Base-by-base conservation (phyloP, 441 rosid species). In the Pelargonium fulgidum region DNA sequence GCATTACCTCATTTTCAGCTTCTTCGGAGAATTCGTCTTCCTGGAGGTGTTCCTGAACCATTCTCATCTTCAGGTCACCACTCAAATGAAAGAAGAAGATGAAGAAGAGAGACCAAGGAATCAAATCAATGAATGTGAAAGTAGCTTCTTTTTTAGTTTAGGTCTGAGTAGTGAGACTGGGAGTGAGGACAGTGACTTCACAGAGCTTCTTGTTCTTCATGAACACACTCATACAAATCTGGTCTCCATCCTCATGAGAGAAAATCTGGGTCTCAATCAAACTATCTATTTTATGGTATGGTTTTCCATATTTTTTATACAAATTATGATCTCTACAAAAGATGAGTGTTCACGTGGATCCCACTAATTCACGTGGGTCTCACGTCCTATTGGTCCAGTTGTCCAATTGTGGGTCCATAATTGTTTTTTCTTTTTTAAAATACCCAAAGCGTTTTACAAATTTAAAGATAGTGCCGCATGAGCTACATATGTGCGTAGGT, bases 321-420 rank as follows among this genome's bases (percentile, higher is more conserved):
- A 39, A 7, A 39, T 39, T 39, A 39, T 39, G 44, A 39, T 39
- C 44, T 39, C 44, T 39, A 39, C 44, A 7, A 0, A 39, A 39
- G 1, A 0, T 7, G 9, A n/a, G 19, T n/a, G 14, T n/a, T 50
- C 58, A 50, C 58, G 7, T 50, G 58, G 58, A n/a, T 13, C 58
- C 58, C 58, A 50, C 58, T 50, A 50, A n/a, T 50, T n/a, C 58
- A 50, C 58, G 58, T 50, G 58, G 58, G 58, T 4, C 58, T 4
- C 7, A 13, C 16, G 14, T 50, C 19, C 58, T 50, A 13, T 50
- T 50, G 58, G 58, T 50, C 17, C 58, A 50, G 1, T 50, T 50
- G 20, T 50, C 58, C 6, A 4, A 2, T 5, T n/a, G 58, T 50
- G 58, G 58, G 56, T 48, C 56, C 56, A 48, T 4, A 33, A 33